phyloP scores from a whole-genome alignment of 2,329 filamentous ascomycete genomes.

The Magnaporthiopsis rhizophila region DNA sequence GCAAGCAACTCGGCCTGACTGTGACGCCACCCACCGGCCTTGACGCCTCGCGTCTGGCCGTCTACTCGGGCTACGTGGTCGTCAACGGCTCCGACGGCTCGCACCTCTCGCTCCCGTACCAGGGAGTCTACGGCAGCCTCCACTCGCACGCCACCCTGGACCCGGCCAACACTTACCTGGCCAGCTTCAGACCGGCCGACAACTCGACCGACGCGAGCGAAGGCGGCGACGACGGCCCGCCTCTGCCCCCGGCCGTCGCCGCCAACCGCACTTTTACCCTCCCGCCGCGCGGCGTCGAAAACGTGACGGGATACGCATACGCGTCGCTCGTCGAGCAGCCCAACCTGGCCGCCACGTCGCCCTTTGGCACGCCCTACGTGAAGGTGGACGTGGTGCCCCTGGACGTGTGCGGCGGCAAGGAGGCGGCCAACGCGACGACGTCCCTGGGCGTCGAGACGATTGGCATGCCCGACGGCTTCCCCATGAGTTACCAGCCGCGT shows the following conservation, averaged over 20 bases:
- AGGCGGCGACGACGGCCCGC: background rate
- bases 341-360: slow-evolving; percentile 21
- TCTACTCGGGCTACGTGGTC: slow-evolving; percentile 40
- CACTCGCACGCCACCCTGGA: slow-evolving; percentile 26
- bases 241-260: slow-evolving; percentile 12
- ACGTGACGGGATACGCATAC: slow-evolving; percentile 15
- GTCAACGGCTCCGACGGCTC: slow-evolving; percentile 34
- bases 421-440: slow-evolving; percentile 17
- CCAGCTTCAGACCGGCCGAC: background rate
- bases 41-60: slow-evolving; percentile 31
- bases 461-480: slow-evolving; percentile 35
- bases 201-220: background rate
- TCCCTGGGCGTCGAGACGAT: slow-evolving; percentile 31
- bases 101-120: slow-evolving; percentile 30
- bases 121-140: slow-evolving; percentile 31
- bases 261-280: slow-evolving; percentile 32
- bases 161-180: slow-evolving; percentile 9
- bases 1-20: slow-evolving; percentile 37
- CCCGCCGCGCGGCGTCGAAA: slow-evolving; percentile 28
- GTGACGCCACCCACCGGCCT: slow-evolving; percentile 31
- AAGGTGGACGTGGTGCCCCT: slow-evolving; percentile 37
- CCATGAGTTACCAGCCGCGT: slow-evolving; percentile 26
- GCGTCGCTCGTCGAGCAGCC: slow-evolving; percentile 25
- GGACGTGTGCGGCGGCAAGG: slow-evolving; percentile 18
- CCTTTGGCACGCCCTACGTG: slow-evolving; percentile 35